Conservation (phyloP, 208 protist species). For the Porcisia hertigi region DNA sequence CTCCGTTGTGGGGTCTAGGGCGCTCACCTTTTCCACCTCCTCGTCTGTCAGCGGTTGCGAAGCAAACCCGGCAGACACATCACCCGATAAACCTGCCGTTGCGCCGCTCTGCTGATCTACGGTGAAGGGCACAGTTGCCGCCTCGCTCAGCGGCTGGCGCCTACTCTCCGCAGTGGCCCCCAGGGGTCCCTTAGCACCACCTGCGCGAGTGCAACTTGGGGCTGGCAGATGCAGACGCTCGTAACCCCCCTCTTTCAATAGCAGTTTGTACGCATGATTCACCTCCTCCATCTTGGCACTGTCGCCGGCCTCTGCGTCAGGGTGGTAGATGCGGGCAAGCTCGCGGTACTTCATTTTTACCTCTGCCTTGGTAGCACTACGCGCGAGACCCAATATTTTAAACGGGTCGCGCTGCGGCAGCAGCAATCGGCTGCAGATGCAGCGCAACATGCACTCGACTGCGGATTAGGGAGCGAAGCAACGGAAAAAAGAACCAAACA, state of each 20-base stretch:
- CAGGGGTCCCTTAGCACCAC: background rate
- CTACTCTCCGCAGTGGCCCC: conserved; percentile 37
- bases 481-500: background rate
- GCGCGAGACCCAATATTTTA: conserved; percentile 62
- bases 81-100: background rate
- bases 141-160: conserved; percentile 7
- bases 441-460: conserved; percentile 7
- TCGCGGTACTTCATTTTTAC: conserved; percentile 86
- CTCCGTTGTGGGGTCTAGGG: conserved; percentile 75
- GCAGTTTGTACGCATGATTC: conserved; percentile 85
- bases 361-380: conserved; percentile 69
- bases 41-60: conserved; percentile 48
- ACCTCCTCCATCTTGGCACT: conserved; percentile 77
- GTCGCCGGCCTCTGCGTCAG: conserved; percentile 69
- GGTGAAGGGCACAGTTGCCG: conserved; percentile 32
- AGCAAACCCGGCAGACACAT: background rate
- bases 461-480: background rate
- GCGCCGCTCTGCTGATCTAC: conserved; percentile 33
- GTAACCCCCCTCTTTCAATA: conserved; percentile 83
- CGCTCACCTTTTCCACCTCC: conserved; percentile 62
- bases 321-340: conserved; percentile 83
- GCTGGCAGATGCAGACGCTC: conserved; percentile 61
- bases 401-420: conserved; percentile 63
- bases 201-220: background rate
- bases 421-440: background rate